Base-by-base conservation (phyloP, 345 rosid species). In the Gynandropsis gynandra region DNA sequence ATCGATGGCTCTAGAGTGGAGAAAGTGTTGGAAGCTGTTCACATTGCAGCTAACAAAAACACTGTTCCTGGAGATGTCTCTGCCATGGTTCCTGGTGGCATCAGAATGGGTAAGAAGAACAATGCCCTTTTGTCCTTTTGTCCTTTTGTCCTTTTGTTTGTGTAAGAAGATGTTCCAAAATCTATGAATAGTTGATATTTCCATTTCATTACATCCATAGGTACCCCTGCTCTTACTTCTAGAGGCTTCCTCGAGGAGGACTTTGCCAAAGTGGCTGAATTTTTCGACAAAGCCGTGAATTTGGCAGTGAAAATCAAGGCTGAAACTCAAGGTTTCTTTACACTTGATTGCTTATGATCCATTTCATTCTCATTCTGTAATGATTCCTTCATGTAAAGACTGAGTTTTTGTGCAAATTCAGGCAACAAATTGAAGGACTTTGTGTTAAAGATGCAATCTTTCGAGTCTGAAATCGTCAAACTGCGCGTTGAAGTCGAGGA, bases 1-100 rank as follows among this genome's bases (percentile, higher is more conserved):
- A 87, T 92, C 62, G 98, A 92, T 70, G 96, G 98, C 50, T 87
- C 95, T 51, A 72, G 93, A 72, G 98, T 92, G 68, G 98, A 92
- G 65, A 92, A 92, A 82, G 89, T 92, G 63, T 71, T 92, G 70
- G 98, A 92, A 82, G 79, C 95, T 10, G 95, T 92, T 67, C 98
- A 87, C 61, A 87, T 92, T 68, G 96, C 96, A 61, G 89, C 98
- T 35, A 92, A 92, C 86, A 92, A 92, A 66, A 92, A 92, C 77
- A 92, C 98, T 20, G 96, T 92, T 59, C 98, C 98, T 13, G 98
- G 98, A 59, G 98, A 92, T 67, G 98, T 92, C 64, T 92, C 98
- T 60, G 98, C 98, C 49, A 92, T 92, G 98, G 98, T 92, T 69
- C 98, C 98, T 21, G 98, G 98, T 53, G 98, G 98, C 78, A 92